phyloP scores from a whole-genome alignment of 2,329 filamentous ascomycete species.

The Chrysoporthe deuterocubensis region DNA sequence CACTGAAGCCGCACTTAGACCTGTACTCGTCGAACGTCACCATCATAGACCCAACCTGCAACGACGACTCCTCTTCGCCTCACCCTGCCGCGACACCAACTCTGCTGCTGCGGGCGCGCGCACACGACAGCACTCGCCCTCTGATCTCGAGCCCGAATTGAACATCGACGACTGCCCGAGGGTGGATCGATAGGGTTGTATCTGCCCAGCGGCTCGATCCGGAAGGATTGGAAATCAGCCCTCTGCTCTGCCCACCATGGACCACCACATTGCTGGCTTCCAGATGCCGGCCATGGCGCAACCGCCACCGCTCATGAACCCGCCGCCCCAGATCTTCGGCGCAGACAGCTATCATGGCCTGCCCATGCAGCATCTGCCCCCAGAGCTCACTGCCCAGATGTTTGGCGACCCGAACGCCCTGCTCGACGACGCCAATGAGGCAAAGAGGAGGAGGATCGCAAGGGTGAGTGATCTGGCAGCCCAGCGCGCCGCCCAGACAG shows the following conservation, averaged over 20 bases:
- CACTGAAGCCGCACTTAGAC: conserved; percentile 7
- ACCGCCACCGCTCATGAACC: conserved; percentile 64
- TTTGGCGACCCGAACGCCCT: conserved; percentile 60
- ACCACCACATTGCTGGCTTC: conserved; percentile 59
- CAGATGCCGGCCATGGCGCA: conserved; percentile 58
- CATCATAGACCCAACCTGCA: background rate
- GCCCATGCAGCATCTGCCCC: conserved; percentile 58
- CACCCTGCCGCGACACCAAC: background rate
- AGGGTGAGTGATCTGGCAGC: conserved; percentile 60
- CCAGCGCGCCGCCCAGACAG: conserved; percentile 5
- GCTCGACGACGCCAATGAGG: conserved; percentile 73
- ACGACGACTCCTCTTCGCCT: background rate
- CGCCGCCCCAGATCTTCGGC: conserved; percentile 72
- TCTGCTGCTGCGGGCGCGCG: background rate
- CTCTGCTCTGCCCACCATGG: conserved; percentile 42
- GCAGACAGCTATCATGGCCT: conserved; percentile 64
- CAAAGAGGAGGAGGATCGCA: conserved; percentile 87
- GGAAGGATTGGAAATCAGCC: background rate
- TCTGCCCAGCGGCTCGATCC: background rate
- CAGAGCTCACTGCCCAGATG: conserved; percentile 63
- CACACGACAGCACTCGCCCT: background rate
- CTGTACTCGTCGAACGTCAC: conserved; percentile 1
- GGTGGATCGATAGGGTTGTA: background rate
- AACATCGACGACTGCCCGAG: background rate
- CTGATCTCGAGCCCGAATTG: background rate